Evolutionary conservation across 441 rosid genomes (phyloP), one percentile per base, ranked within the genome.

Genomic region (Populus hybrid): DNA sequence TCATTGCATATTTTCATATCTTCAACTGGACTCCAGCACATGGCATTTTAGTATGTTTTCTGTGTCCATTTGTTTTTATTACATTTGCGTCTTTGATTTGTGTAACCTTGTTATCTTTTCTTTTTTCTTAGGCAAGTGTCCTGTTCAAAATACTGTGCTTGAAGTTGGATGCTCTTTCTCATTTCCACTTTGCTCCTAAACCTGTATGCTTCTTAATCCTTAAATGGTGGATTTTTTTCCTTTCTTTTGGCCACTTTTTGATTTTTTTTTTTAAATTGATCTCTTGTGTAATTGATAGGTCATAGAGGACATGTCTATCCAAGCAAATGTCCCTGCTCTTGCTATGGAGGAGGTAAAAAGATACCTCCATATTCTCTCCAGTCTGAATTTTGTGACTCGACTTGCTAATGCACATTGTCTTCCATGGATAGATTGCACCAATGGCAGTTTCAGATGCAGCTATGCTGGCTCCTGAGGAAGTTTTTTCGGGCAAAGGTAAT

Each of bases 381-480:
- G 38, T 67, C 67, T 42, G 21, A 68, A 20, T 8, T 61, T 46
- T 54, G 9, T 70, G 59, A 38, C 75, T 23, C 50, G 38, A 23
- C 68, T 76, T 78, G 8, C 70, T 83, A 36, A 83, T 32, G 34
- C 38, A 16, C 30, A 64, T 23, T 69, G 46, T 85, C 28, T 74
- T 88, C 81, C 63, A 10, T 82, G 82, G 70, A 72, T 80, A 95
- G 98, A 90, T 94, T 91, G 99, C 99, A 72, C 99, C 99, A n/a
- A 30, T 92, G 89, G 97, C 97, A 36, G 91, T 94, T 72, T 92
- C 98, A 63, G 98, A 91, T 91, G 98, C 97, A 26, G 93, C 98
- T 79, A 94, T 95, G 98, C 90, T 94, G 84, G 99, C 98, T 69
- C 99, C 99, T 20, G 97, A 95, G 84, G 99, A 94, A 84, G 89